These are phyloP conservation scores for Dactylellina drechsleri DNA, from an alignment of 2,329 filamentous ascomycete species.

Conservation along the genomic window DNA sequence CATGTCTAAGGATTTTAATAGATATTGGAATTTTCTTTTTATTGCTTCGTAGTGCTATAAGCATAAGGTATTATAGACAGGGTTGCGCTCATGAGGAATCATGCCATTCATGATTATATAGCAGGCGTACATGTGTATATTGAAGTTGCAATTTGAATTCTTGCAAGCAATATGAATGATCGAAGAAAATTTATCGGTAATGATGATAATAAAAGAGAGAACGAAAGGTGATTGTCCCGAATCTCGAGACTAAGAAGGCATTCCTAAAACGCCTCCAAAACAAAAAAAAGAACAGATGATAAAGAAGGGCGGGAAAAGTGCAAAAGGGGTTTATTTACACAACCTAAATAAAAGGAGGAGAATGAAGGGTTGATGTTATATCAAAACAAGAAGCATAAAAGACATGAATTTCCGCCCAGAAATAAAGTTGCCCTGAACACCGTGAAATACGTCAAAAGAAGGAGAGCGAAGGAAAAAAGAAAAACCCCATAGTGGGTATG, in stretches of 20 bases:
- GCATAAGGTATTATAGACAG: no score
- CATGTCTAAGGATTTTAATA: no score
- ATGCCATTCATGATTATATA: background rate
- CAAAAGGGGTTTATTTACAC: background rate
- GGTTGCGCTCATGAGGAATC: no score
- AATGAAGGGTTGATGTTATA: no score
- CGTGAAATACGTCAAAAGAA: background rate
- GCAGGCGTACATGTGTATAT: no score
- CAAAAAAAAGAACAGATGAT: constrained; percentile 6
- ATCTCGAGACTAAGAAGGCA: constrained; percentile 8
- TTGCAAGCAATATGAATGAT: no score
- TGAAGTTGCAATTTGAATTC: no score
- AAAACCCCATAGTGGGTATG: background rate
- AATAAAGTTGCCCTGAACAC: background rate
- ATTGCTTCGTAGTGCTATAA: background rate
- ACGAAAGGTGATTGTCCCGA: background rate
- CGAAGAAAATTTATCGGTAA: no score
- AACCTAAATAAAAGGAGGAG: no score
- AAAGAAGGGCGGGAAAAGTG: background rate
- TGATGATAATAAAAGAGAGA: background rate
- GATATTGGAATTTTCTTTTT: background rate
- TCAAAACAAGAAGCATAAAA: no score
- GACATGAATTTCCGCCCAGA: background rate
- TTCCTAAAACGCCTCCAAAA: constrained; percentile 34
- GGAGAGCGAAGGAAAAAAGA: background rate